Evolutionary conservation across 495 filamentous ascomycete species (phyloP).

Genomic region (Xylaria venustula): DNA sequence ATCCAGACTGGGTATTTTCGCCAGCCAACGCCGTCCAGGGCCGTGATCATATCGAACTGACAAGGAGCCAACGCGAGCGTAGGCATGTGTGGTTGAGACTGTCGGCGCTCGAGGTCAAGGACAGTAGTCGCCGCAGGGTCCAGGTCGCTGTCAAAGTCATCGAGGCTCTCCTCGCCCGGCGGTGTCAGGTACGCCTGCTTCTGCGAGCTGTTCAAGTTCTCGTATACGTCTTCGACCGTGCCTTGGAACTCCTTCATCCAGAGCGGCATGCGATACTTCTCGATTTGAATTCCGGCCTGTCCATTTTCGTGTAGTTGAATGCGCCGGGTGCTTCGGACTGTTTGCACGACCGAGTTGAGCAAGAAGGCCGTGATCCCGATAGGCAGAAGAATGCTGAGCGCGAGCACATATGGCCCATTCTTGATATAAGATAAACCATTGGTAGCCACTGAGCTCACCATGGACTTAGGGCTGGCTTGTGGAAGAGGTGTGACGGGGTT

Average conservation of each 20-base stretch:
- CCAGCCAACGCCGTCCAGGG: conserved; percentile 72
- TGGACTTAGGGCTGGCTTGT: conserved; percentile 24
- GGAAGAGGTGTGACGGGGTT: conserved; percentile 55
- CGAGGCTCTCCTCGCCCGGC: conserved; percentile 32
- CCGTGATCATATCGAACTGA: conserved; percentile 80
- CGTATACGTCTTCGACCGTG: conserved; percentile 71
- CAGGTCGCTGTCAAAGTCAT: conserved; percentile 17
- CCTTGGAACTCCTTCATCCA: conserved; percentile 69
- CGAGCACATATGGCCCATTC: conserved; percentile 57
- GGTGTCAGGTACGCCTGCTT: conserved; percentile 60
- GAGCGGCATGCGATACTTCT: conserved; percentile 72
- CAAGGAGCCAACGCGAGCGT: conserved; percentile 73
- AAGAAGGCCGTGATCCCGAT: conserved; percentile 69
- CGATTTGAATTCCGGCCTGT: conserved; percentile 57
- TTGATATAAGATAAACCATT: conserved; percentile 25
- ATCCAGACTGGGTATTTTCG: conserved; percentile 86
- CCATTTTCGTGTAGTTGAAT: conserved; percentile 75
- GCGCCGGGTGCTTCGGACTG: conserved; percentile 64
- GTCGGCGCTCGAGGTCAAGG: conserved; percentile 35
- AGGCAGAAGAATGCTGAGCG: conserved; percentile 65
- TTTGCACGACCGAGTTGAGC: conserved; percentile 73
- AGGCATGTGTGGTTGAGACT: conserved; percentile 44
- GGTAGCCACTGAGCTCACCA: conserved; percentile 16
- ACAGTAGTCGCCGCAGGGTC: conserved; percentile 22
- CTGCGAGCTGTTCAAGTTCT: conserved; percentile 63